Conservation (phyloP, 768 basidiomycete species). For the Exidia glandulosa region DNA sequence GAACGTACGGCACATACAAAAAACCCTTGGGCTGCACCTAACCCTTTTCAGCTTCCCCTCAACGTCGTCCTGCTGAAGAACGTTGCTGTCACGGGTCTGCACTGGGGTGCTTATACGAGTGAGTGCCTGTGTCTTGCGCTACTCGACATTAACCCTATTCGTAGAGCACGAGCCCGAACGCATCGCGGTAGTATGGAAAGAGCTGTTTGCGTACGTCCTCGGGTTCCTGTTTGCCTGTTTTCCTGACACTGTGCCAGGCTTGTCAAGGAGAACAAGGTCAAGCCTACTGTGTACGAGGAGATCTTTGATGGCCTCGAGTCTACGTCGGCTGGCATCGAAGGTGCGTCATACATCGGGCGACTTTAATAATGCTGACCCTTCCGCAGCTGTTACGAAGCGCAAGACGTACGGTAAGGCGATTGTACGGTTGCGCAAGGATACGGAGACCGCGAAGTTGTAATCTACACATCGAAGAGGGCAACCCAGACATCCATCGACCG, state of each 20-base stretch:
- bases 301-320: slow-evolving; percentile 53
- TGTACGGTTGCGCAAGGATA: slow-evolving; percentile 49
- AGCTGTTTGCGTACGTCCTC: slow-evolving; percentile 44
- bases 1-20: background rate
- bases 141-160: background rate
- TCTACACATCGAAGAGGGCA: slow-evolving; percentile 9
- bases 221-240: background rate
- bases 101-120: slow-evolving; percentile 79
- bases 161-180: slow-evolving; percentile 55
- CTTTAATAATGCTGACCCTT: background rate
- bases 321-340: background rate
- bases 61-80: slow-evolving; percentile 73
- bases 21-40: background rate
- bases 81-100: slow-evolving; percentile 69
- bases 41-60: slow-evolving; percentile 59
- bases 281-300: slow-evolving; percentile 60
- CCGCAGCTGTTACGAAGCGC: slow-evolving; percentile 57
- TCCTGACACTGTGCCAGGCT: slow-evolving; percentile 31
- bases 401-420: slow-evolving; percentile 91
- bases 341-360: background rate
- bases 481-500: slow-evolving; percentile 24
- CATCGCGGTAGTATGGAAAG: slow-evolving; percentile 61
- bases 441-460: slow-evolving; percentile 7
- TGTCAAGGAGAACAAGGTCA: slow-evolving; percentile 51
- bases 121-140: slow-evolving; percentile 16